Evolutionary conservation across 2,329 filamentous ascomycete species (phyloP).

Genomic region (Blumeria hordei): DNA sequence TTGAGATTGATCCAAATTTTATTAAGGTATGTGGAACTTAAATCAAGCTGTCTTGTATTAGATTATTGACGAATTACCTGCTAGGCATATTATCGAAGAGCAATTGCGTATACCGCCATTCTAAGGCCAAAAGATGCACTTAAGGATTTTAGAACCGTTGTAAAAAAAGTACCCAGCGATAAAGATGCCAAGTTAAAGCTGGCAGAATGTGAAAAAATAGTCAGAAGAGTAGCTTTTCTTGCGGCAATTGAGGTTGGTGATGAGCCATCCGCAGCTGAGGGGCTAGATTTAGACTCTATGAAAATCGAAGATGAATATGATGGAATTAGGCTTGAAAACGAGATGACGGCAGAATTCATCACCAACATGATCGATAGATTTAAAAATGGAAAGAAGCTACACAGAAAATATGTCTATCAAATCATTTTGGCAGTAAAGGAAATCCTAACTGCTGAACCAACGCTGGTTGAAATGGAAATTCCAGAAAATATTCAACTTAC

Average conservation of each 20-base stretch:
- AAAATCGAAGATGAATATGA: constrained; percentile 66
- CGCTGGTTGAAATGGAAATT: constrained; percentile 86
- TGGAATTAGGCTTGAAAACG: constrained; percentile 47
- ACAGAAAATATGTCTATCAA: constrained; percentile 92
- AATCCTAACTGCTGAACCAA: constrained; percentile 74
- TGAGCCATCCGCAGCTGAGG: constrained; percentile 76
- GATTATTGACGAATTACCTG: neutral
- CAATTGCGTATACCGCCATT: constrained; percentile 76
- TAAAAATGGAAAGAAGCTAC: constrained; percentile 85
- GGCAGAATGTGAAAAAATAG: constrained; percentile 82
- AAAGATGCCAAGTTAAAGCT: constrained; percentile 80
- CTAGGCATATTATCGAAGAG: constrained; percentile 82
- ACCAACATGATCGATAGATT: constrained; percentile 94
- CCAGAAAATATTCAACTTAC: constrained; percentile 58
- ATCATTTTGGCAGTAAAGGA: constrained; percentile 80
- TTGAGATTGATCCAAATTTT: constrained; percentile 70
- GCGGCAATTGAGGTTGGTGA: constrained; percentile 87
- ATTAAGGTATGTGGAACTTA: constrained; percentile 43
- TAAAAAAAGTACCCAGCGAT: constrained; percentile 67
- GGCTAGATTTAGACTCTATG: constrained; percentile 70
- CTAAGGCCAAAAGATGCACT: constrained; percentile 71
- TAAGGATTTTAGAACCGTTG: constrained; percentile 76
- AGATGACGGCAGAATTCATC: constrained; percentile 93
- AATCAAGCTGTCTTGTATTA: neutral
- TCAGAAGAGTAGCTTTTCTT: constrained; percentile 78